Base-by-base conservation (phyloP, 345 rosid genomes). In the Heritiera fomes region DNA sequence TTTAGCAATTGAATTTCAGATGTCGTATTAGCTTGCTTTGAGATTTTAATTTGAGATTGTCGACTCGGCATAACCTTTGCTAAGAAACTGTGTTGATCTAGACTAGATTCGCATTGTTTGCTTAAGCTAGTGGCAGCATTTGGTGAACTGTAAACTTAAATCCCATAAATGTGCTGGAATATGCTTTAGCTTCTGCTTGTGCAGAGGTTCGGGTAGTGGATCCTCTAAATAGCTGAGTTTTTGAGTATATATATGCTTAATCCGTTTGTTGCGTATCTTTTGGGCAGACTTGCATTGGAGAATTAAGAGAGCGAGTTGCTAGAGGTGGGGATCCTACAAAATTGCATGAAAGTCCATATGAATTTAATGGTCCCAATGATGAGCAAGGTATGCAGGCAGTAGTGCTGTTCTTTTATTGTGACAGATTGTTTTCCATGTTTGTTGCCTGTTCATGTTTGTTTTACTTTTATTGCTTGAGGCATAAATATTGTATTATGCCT, bases 271-370 rank as follows among this genome's bases (percentile, higher is more conserved):
- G n/a, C 20, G 7, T 76, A 3, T 50, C 47, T 75, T 64, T 79
- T 73, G 66, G 65, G 59, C 86, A 96, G 98, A 85, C 13, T 23
- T 96, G 97, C 77, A 83, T 96, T 68, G 84, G 86, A 80, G 94
- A 90, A 30, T 71, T 96, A 80, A 86, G 95, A 84, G 97, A 96
- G 80, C 90, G 93, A 63, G 95, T 96, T 55, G 97, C 95, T 32
- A 77, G 77, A 2, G 98, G 99, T 83, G 91, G 91, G 80, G 97
- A 94, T 86, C 95, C 92, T 52, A 87, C 92, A 18, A 90, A 90
- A 81, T 82, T 91, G 80, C 91, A 84, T 75, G 94, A 89, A 78
- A 77, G 81, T 62, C 86, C 82, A 43, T 76, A 77, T 28, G 89
- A 85, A 50, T 61, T 77, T 67, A 78, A 74, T 79, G 76, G 1